These are phyloP conservation scores for Gardenia jasminoides DNA, from an alignment of 257 asterid species.

Conservation along the genomic window DNA sequence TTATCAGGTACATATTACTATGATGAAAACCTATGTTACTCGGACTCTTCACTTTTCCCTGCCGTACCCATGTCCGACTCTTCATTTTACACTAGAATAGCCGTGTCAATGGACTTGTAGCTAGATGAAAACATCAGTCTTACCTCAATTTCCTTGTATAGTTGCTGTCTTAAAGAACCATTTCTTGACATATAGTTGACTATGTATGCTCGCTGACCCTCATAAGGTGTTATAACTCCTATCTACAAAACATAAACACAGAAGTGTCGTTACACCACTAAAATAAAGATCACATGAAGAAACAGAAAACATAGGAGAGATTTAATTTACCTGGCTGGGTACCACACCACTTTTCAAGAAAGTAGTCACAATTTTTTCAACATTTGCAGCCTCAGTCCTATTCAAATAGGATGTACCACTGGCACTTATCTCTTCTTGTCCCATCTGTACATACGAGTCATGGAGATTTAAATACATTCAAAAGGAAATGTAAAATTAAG, in stretches of 20 bases:
- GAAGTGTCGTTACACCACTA: not conserved
- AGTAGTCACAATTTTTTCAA: conserved; percentile 93
- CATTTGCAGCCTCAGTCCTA: conserved; percentile 96
- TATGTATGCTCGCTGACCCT: conserved; percentile 98
- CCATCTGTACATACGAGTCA: conserved; percentile 60
- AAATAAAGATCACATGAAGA: not conserved
- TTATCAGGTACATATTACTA: conserved; percentile 13
- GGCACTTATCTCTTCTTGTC: conserved; percentile 99
- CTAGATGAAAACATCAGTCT: no score
- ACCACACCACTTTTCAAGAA: conserved; percentile 97
- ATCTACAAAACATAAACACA: conserved; percentile 46
- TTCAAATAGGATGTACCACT: conserved; percentile 96
- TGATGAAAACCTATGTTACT: no score
- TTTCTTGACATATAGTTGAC: conserved; percentile 97
- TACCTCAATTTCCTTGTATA: conserved; percentile 98
- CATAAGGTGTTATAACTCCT: conserved; percentile 98
- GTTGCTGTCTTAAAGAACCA: conserved; percentile 93
- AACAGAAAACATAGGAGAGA: not conserved
- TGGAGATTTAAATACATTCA: not conserved
- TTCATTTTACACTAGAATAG: no score
- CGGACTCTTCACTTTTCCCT: no score
- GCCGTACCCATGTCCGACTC: no score
- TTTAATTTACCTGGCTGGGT: conserved; percentile 73
- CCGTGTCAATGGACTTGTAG: no score
- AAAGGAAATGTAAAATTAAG: not conserved